These are phyloP conservation scores for Fistulifera pelliculosa DNA, from an alignment of 108 stramenopile genomes.

Conservation along the genomic window DNA sequence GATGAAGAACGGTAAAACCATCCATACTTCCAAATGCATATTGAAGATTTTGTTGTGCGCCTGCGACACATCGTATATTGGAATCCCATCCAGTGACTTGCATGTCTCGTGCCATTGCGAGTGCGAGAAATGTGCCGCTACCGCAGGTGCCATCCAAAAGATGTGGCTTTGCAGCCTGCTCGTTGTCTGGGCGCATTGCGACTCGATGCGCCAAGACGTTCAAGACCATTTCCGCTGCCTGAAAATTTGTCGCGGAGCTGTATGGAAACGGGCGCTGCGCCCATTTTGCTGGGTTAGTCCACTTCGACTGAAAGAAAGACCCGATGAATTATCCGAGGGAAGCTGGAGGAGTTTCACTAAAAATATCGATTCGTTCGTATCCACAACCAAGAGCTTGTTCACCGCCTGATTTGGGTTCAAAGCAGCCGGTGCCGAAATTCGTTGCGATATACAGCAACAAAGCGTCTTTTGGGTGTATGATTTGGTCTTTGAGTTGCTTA, in stretches of 20 bases:
- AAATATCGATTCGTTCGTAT: neutral
- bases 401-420: constrained; percentile 16
- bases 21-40: constrained; percentile 16
- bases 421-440: constrained; percentile 28
- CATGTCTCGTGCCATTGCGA: constrained; percentile 27
- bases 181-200: no score
- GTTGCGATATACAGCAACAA: constrained; percentile 35
- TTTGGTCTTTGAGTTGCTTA: neutral
- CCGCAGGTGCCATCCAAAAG: constrained; percentile 60
- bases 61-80: constrained; percentile 41
- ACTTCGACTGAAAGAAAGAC: constrained; percentile 6
- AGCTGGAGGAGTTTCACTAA: no score
- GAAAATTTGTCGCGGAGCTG: constrained; percentile 54
- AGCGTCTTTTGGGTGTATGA: constrained; percentile 41
- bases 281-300: constrained; percentile 20
- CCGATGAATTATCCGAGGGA: no score
- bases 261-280: constrained; percentile 58
- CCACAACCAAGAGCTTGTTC: neutral
- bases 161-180: constrained; percentile 4
- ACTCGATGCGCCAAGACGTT: constrained; percentile 28
- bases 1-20: neutral
- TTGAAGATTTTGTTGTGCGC: constrained; percentile 34
- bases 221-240: constrained; percentile 35
- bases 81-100: constrained; percentile 32
- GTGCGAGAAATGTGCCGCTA: constrained; percentile 56